Evolutionary conservation across 345 rosid genomes (phyloP).

Genomic region (Barbarea vulgaris): DNA sequence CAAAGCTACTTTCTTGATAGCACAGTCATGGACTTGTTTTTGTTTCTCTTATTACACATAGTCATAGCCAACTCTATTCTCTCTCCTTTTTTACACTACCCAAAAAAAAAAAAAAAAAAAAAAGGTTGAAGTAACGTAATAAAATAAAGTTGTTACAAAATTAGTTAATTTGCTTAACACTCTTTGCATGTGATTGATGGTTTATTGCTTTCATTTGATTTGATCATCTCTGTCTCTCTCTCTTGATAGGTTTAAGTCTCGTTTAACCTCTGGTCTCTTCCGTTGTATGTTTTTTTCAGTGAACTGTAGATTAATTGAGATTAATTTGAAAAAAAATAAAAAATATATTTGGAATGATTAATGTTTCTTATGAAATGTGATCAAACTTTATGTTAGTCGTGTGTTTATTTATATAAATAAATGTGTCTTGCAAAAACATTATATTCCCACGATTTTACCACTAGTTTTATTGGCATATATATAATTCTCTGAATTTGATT

Average conservation of each 20-base stretch:
- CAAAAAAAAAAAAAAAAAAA: neutral
- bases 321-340: neutral
- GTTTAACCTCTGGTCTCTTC: constrained; percentile 35
- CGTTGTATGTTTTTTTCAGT: constrained; percentile 19
- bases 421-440: too few relatives aligned
- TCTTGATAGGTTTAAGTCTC: constrained; percentile 12
- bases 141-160: constrained; percentile 1
- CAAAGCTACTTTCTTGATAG: constrained; percentile 53
- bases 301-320: neutral
- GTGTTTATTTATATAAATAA: neutral
- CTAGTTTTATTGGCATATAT: too few relatives aligned
- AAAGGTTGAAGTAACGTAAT: neutral
- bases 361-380: neutral
- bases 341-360: neutral
- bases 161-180: constrained; percentile 27
- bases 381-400: neutral
- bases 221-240: constrained; percentile 30
- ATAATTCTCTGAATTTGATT: too few relatives aligned
- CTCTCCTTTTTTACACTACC: constrained; percentile 21
- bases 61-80: constrained; percentile 51
- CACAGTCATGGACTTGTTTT: constrained; percentile 55
- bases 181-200: constrained; percentile 45
- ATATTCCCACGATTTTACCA: too few relatives aligned
- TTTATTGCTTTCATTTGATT: constrained; percentile 39
- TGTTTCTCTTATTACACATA: constrained; percentile 35